phyloP scores from a whole-genome alignment of 129 eudicot genomes.

The Arctium minus region DNA sequence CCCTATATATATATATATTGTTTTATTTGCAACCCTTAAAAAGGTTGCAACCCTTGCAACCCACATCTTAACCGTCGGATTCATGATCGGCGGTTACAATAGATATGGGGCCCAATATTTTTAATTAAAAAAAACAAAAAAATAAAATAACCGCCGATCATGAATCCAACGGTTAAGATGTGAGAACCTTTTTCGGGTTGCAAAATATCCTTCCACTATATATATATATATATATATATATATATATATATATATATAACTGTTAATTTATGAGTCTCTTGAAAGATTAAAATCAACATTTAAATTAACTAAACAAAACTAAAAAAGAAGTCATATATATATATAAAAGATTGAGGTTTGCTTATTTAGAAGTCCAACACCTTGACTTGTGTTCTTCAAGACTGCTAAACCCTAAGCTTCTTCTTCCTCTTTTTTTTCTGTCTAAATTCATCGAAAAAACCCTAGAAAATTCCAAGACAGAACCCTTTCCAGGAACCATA shows the following conservation, averaged over 20 bases:
- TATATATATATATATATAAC: background rate
- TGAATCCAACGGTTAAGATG: too few species aligned
- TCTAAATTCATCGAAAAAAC: conserved; percentile 30
- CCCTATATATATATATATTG: background rate
- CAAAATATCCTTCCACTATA: too few species aligned
- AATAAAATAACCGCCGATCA: too few species aligned
- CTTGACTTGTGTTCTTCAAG: conserved; percentile 45
- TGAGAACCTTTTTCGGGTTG: too few species aligned
- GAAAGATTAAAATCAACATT: conserved; percentile 55
- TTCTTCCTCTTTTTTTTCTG: conserved; percentile 10
- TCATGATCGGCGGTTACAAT: too few species aligned
- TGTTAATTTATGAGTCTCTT: conserved; percentile 46
- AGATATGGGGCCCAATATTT: too few species aligned
- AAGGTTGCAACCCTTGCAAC: too few species aligned
- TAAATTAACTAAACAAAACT: conserved; percentile 11
- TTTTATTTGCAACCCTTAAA: too few species aligned
- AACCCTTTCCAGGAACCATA: conserved; percentile 51
- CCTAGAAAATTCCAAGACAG: conserved; percentile 67
- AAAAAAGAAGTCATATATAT: conserved; percentile 4
- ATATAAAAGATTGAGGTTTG: conserved; percentile 26
- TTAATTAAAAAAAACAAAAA: too few species aligned
- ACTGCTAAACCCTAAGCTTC: conserved; percentile 29
- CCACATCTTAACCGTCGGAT: too few species aligned
- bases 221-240: too few species aligned
- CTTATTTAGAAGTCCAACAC: conserved; percentile 42